These are phyloP conservation scores for Fusarium sp. DNA, from an alignment of 2,329 filamentous ascomycete species.

Conservation along the genomic window DNA sequence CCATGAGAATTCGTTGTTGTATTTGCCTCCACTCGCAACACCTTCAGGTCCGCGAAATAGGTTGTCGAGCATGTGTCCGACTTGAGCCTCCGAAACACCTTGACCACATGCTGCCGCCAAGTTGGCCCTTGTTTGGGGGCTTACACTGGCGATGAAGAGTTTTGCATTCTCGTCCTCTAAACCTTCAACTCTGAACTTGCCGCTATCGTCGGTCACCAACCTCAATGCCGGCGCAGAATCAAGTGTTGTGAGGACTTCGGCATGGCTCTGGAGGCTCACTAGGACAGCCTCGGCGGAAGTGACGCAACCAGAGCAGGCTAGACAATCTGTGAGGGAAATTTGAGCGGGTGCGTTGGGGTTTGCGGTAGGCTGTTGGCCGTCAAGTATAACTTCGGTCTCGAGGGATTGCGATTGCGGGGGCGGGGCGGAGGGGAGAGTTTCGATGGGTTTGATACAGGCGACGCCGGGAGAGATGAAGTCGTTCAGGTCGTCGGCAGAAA, in stretches of 20 bases:
- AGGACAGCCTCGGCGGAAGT: constrained; percentile 98
- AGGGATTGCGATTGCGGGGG: constrained; percentile 51
- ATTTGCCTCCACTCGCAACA: constrained; percentile 75
- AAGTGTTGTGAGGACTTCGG: constrained; percentile 86
- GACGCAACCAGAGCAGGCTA: constrained; percentile 97
- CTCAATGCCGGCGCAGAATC: constrained; percentile 71
- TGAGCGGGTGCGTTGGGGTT: constrained; percentile 78
- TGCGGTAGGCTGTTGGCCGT: constrained; percentile 76
- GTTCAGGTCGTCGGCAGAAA: constrained; percentile 96
- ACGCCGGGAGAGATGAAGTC: constrained; percentile 99
- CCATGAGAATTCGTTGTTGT: constrained; percentile 86
- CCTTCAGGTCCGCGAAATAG: constrained; percentile 77
- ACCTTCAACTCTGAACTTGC: constrained; percentile 60
- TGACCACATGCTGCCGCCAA: constrained; percentile 85
- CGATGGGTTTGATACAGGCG: constrained; percentile 97
- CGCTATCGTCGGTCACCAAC: constrained; percentile 51
- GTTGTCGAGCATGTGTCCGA: constrained; percentile 84
- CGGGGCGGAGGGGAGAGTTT: constrained; percentile 79
- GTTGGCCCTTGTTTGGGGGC: constrained; percentile 89
- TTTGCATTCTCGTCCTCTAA: constrained; percentile 72
- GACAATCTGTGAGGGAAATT: constrained; percentile 96
- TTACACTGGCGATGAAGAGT: constrained; percentile 92
- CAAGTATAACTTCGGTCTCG: constrained; percentile 90
- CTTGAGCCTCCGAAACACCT: constrained; percentile 76
- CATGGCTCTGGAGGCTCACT: constrained; percentile 92